These are phyloP conservation scores for Phytophthora quininea DNA, from an alignment of 352 stramenopile genomes.

Conservation along the genomic window DNA sequence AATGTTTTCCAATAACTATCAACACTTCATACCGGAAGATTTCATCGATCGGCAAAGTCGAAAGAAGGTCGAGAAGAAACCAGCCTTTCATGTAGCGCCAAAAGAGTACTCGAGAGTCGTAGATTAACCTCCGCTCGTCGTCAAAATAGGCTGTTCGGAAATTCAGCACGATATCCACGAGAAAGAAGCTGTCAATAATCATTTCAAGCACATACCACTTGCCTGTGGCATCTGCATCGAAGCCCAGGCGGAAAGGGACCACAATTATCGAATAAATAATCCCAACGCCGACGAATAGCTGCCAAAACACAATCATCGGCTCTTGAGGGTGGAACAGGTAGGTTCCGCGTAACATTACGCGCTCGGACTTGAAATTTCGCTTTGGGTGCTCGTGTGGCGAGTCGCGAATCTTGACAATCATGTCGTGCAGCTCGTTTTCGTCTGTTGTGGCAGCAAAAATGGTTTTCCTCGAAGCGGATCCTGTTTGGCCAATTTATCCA, in stretches of 20 bases:
- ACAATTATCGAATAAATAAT: slow-evolving; percentile 92
- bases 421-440: slow-evolving; percentile 35
- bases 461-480: slow-evolving; percentile 10
- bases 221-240: slow-evolving; percentile 62
- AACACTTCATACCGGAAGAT: slow-evolving; percentile 47
- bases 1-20: slow-evolving; percentile 5
- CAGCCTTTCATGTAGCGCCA: slow-evolving; percentile 66
- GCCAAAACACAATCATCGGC: slow-evolving; percentile 69
- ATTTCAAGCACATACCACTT: slow-evolving; percentile 71
- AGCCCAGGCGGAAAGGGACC: slow-evolving; percentile 89
- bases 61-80: slow-evolving; percentile 81
- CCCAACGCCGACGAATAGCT: slow-evolving; percentile 70
- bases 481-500: slow-evolving; percentile 16
- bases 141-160: slow-evolving; percentile 89
- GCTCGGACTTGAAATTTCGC: slow-evolving; percentile 57
- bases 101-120: slow-evolving; percentile 60
- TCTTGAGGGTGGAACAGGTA: slow-evolving; percentile 82
- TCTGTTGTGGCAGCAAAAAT: slow-evolving; percentile 26
- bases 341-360: slow-evolving; percentile 65
- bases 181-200: slow-evolving; percentile 85
- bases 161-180: slow-evolving; percentile 86
- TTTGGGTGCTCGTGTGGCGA: slow-evolving; percentile 47
- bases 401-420: slow-evolving; percentile 60
- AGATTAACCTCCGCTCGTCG: slow-evolving; percentile 75
- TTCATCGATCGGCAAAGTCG: slow-evolving; percentile 80